Evolutionary conservation across 2,329 filamentous ascomycete species (phyloP).

Genomic region (Fusarium sp.): DNA sequence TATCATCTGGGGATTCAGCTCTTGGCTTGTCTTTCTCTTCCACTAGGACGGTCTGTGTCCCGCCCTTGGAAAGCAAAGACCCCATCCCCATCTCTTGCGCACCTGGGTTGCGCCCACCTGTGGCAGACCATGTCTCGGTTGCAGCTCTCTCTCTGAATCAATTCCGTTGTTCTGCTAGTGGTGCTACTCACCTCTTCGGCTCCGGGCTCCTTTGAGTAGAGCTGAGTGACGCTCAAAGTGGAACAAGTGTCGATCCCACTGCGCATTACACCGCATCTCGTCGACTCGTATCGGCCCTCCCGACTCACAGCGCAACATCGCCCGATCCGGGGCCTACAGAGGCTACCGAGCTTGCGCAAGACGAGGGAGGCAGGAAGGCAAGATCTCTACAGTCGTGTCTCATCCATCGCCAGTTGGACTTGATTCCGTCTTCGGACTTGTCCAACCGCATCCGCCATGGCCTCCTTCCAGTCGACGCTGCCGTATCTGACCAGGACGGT

Average conservation of each 20-base stretch:
- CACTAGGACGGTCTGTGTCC: not conserved
- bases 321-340: conserved; percentile 35
- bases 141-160: conserved; percentile 35
- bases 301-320: conserved; percentile 29
- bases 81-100: conserved; percentile 9
- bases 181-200: conserved; percentile 7
- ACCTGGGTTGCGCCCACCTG: conserved; percentile 18
- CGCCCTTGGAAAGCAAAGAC: not conserved
- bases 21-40: not conserved
- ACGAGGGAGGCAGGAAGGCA: not conserved
- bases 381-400: conserved; percentile 9
- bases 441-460: conserved; percentile 33
- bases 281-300: conserved; percentile 29
- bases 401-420: conserved; percentile 11
- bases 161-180: conserved; percentile 3
- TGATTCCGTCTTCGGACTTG: conserved; percentile 23
- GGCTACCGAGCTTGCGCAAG: conserved; percentile 24
- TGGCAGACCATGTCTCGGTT: conserved; percentile 55
- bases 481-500: conserved; percentile 54
- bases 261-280: conserved; percentile 40
- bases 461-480: conserved; percentile 49
- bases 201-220: conserved; percentile 13
- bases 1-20: not conserved
- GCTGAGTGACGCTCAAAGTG: conserved; percentile 31
- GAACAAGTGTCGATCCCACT: conserved; percentile 34